Percentiles rank a stretch among this genome's conserved stretches.
These are phyloP conservation scores for Lactarius trivialis DNA, from an alignment of 768 basidiomycete species.

Conservation along the genomic window DNA sequence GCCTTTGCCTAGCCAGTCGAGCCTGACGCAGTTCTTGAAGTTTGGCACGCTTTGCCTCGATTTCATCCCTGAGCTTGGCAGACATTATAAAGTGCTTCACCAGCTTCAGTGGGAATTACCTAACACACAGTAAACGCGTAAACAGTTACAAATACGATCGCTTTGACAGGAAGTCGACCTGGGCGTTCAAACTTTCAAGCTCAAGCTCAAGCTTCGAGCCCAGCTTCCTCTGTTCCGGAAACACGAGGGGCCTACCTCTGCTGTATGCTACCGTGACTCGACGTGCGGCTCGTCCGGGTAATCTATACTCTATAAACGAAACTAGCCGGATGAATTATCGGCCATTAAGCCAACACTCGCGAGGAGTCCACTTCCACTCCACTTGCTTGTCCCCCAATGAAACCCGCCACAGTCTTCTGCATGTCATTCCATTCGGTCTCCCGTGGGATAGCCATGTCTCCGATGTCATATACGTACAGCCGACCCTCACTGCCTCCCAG, in stretches of 20 bases:
- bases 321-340: constrained; percentile 26
- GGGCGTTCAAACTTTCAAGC: no score
- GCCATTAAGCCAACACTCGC: constrained; percentile 31
- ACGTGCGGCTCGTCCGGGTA: neutral
- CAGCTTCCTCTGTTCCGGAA: no score
- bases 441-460: constrained; percentile 80
- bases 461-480: constrained; percentile 91
- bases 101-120: no score
- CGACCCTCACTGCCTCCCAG: constrained; percentile 89
- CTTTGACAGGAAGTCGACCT: no score
- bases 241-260: no score
- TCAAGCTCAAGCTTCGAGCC: no score
- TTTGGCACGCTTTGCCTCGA: constrained; percentile 85
- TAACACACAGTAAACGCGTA: no score
- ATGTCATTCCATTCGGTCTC: constrained; percentile 93
- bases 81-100: no score
- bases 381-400: constrained; percentile 42
- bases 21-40: constrained; percentile 79
- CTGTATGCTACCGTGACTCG: no score
- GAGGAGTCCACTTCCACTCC: constrained; percentile 31
- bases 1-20: constrained; percentile 60
- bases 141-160: no score
- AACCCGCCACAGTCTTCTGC: constrained; percentile 76
- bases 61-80: constrained; percentile 73
- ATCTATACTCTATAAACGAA: no score